Percentiles rank a stretch among this genome's conserved stretches.
These are phyloP conservation scores for Talaromyces sp. DNA, from an alignment of 2,329 filamentous ascomycete species.

Conservation along the genomic window DNA sequence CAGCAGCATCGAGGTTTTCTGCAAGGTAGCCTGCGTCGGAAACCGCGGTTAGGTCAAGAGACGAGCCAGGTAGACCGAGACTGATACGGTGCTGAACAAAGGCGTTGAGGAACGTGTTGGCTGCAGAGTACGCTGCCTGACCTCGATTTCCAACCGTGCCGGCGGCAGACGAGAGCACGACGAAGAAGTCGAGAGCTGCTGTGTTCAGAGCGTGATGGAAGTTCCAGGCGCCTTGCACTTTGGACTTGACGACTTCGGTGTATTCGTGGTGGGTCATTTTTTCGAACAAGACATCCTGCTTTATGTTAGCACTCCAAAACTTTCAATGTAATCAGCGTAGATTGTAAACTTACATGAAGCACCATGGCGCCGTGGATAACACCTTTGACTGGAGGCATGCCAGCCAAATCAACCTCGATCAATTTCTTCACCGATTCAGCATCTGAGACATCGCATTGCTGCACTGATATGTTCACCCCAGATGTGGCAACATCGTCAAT, in stretches of 20 bases:
- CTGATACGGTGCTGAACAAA: conserved; percentile 20
- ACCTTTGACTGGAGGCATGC: neutral
- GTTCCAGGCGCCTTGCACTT: conserved; percentile 22
- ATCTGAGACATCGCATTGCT: neutral
- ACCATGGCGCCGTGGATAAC: neutral
- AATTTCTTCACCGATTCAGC: neutral
- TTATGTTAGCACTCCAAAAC: neutral
- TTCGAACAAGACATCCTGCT: neutral
- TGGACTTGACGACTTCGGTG: conserved; percentile 21
- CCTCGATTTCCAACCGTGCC: conserved; percentile 22
- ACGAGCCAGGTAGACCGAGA: conserved; percentile 4
- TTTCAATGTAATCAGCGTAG: neutral
- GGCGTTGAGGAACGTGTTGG: conserved; percentile 30
- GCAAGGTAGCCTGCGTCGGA: neutral
- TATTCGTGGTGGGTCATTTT: conserved; percentile 25
- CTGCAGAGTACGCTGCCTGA: conserved; percentile 33
- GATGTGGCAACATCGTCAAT: neutral
- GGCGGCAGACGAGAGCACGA: conserved; percentile 28
- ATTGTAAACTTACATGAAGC: neutral
- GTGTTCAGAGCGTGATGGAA: conserved; percentile 14
- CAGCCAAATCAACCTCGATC: neutral
- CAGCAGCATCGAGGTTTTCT: neutral
- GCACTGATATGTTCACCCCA: neutral
- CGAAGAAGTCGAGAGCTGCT: conserved; percentile 33
- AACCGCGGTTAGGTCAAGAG: neutral